These are phyloP conservation scores for Rhododendron vialii DNA, from an alignment of 148 eudicot species.

Conservation along the genomic window DNA sequence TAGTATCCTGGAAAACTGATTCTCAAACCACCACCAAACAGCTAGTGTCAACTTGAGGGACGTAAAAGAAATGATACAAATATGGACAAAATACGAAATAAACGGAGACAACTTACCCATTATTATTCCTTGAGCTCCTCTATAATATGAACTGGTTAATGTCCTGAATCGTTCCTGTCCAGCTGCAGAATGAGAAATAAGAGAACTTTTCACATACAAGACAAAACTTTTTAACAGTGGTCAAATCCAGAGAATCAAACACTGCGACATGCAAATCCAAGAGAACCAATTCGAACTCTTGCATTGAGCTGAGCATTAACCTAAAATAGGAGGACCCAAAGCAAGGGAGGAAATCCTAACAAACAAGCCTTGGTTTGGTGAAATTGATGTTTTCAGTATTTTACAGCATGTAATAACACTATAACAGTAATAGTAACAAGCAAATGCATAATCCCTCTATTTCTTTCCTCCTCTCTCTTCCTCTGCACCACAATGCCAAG, in stretches of 20 bases:
- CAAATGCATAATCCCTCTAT: neutral
- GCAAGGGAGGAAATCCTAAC: neutral
- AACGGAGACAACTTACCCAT: conserved; percentile 50
- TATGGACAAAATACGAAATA: neutral
- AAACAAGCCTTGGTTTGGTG: neutral
- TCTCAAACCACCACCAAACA: neutral
- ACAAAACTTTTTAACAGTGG: neutral
- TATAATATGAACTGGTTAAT: conserved; percentile 83
- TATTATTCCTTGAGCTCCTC: conserved; percentile 97
- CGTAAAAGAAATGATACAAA: neutral
- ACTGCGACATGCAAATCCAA: neutral
- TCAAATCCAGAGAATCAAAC: neutral
- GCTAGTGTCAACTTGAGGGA: neutral
- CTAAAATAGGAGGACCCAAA: neutral
- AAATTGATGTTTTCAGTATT: neutral
- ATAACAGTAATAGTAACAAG: neutral
- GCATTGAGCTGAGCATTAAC: neutral
- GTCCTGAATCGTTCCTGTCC: conserved; percentile 98
- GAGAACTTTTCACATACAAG: neutral
- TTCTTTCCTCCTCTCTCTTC: neutral
- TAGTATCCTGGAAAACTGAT: neutral
- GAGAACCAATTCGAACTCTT: neutral
- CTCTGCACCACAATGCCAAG: neutral
- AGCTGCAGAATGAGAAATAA: conserved; percentile 45
- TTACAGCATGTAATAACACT: neutral